Conservation (phyloP, 208 protist species). For the Acanthamoeba healyi region DNA sequence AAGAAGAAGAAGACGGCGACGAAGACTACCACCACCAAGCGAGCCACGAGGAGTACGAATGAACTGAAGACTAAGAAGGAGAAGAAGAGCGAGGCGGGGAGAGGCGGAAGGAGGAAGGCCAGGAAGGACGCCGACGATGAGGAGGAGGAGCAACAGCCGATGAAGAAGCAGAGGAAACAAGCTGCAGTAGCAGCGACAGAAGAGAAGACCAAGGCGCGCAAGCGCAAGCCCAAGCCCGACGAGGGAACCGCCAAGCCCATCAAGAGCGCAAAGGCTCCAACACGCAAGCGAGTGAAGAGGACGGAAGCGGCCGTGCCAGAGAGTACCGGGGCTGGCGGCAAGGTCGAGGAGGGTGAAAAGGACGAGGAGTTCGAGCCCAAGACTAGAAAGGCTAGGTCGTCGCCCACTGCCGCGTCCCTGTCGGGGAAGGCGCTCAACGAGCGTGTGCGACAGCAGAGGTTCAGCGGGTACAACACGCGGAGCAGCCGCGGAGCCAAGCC, state of each 20-base stretch:
- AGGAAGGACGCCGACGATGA: too few species aligned
- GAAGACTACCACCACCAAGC: background rate
- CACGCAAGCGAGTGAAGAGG: too few species aligned
- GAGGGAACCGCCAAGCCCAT: too few species aligned
- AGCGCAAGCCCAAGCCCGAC: too few species aligned
- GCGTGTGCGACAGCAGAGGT: background rate
- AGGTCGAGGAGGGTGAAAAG: background rate
- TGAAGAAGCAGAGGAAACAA: too few species aligned
- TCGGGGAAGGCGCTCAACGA: background rate
- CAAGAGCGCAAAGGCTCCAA: too few species aligned
- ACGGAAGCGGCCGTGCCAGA: too few species aligned
- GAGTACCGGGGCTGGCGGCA: too few species aligned
- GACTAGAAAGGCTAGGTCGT: background rate
- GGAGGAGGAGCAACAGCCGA: too few species aligned
- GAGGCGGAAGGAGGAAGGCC: too few species aligned
- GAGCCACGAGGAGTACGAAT: background rate
- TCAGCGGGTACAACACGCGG: conserved; percentile 40
- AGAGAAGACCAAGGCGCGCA: too few species aligned
- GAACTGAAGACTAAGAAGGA: background rate
- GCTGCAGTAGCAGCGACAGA: too few species aligned
- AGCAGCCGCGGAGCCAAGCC: background rate
- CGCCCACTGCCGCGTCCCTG: background rate
- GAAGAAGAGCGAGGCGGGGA: background rate
- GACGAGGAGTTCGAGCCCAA: background rate
- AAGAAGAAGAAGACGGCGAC: background rate